A percentile compares a stretch with the other conserved stretches of the same genome.
phyloP scores from a whole-genome alignment of 805 yeast species.

The Kluyveromyces dobzhanskii region DNA sequence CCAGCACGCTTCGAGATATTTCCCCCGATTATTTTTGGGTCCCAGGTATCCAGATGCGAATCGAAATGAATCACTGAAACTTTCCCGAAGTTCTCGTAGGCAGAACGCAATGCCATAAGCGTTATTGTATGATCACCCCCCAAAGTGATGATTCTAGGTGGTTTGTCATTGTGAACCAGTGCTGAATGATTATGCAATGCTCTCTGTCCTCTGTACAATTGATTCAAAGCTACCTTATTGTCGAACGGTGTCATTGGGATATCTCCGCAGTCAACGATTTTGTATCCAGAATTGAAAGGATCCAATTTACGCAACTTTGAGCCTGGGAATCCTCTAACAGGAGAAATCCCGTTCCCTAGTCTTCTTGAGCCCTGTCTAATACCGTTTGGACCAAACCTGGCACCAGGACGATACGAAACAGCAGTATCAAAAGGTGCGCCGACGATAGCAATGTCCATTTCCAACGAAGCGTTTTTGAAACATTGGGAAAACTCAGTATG shows the following conservation, averaged over 20 bases:
- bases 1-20: conserved; percentile 45
- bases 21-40: conserved; percentile 52
- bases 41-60: conserved; percentile 63
- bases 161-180: conserved; percentile 13
- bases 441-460: conserved; percentile 43
- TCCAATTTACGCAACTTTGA: conserved; percentile 32
- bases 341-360: conserved; percentile 35
- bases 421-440: conserved; percentile 58
- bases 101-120: conserved; percentile 42
- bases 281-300: conserved; percentile 36
- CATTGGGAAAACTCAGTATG: conserved; percentile 11
- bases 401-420: conserved; percentile 47
- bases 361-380: conserved; percentile 41
- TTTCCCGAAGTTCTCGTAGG: conserved; percentile 40
- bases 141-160: conserved; percentile 40
- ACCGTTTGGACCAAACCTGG: conserved; percentile 51
- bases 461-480: conserved; percentile 7
- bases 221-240: conserved; percentile 47
- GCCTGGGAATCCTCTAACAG: conserved; percentile 32
- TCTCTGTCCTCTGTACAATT: conserved; percentile 44
- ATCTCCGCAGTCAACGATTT: conserved; percentile 51
- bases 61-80: conserved; percentile 56
- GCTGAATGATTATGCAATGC: conserved; percentile 36
- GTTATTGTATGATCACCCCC: conserved; percentile 59
- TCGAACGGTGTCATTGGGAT: conserved; percentile 56